Conservation (phyloP, 2,329 filamentous ascomycete genomes). For the Xylariaceae sp. region DNA sequence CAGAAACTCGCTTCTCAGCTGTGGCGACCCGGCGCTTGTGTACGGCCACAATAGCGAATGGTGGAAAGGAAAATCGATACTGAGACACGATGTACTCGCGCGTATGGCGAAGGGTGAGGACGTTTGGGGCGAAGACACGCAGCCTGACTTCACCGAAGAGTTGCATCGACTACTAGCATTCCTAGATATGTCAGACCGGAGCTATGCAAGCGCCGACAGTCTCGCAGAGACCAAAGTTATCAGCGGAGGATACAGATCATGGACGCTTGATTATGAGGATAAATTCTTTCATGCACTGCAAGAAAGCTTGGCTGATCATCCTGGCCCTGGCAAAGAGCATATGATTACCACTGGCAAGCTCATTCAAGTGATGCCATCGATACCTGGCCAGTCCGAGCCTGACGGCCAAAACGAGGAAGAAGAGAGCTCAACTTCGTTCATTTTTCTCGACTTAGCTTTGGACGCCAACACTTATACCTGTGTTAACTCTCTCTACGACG, state of each 20-base stretch:
- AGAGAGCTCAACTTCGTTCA: conserved; percentile 29
- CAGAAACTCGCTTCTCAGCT: conserved; percentile 49
- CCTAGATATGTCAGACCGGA: conserved; percentile 54
- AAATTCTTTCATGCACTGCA: conserved; percentile 33
- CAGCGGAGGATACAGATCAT: conserved; percentile 29
- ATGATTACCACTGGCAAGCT: conserved; percentile 26
- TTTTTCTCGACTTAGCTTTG: conserved; percentile 40
- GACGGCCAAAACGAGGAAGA: conserved; percentile 30
- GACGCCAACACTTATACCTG: conserved; percentile 34
- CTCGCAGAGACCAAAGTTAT: conserved; percentile 38
- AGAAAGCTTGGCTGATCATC: conserved; percentile 15
- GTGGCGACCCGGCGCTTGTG: conserved; percentile 36
- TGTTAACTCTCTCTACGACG: conserved; percentile 44
- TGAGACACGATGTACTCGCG: conserved; percentile 35
- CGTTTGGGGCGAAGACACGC: conserved; percentile 31
- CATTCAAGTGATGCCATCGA: conserved; percentile 12
- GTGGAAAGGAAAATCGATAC: conserved; percentile 56
- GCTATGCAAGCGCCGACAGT: conserved; percentile 51
- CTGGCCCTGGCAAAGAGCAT: conserved; percentile 21
- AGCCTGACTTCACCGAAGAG: conserved; percentile 46
- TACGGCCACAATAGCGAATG: conserved; percentile 55
- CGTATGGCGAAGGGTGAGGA: conserved; percentile 32
- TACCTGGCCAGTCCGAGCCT: conserved; percentile 10
- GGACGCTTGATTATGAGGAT: conserved; percentile 43
- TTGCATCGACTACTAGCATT: conserved; percentile 60